Conservation (phyloP, 352 stramenopile species). For the Phytophthora syringae region DNA sequence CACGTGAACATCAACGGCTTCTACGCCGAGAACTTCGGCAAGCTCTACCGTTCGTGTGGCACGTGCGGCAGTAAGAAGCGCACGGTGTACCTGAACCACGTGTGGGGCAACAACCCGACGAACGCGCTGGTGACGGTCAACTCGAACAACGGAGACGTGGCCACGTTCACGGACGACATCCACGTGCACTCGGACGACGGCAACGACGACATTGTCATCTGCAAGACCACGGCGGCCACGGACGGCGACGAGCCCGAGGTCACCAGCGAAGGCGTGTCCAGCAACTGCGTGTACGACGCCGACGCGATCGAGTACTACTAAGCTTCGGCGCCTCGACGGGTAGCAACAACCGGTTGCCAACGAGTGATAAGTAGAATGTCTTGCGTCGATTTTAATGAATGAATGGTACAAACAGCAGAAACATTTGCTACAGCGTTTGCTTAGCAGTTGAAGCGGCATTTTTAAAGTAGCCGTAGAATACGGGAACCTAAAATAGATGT, state of each 20-base stretch:
- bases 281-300: conserved; percentile 32
- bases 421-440: too few species aligned
- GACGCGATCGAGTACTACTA: conserved; percentile 36
- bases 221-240: conserved; percentile 30
- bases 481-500: too few species aligned
- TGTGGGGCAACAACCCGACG: conserved; percentile 45
- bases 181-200: conserved; percentile 33
- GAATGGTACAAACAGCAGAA: conserved; percentile 15
- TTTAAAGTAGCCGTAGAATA: neutral
- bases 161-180: conserved; percentile 40
- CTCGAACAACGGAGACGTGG: conserved; percentile 46
- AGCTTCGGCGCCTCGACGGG: neutral
- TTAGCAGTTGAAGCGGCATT: neutral
- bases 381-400: conserved; percentile 19
- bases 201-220: conserved; percentile 28
- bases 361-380: conserved; percentile 15
- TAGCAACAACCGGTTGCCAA: neutral
- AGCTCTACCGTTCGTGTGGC: conserved; percentile 46
- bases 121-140: conserved; percentile 46
- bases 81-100: conserved; percentile 43
- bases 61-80: conserved; percentile 38
- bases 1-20: conserved; percentile 50
- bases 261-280: conserved; percentile 28
- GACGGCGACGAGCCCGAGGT: conserved; percentile 28
- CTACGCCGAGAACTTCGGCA: conserved; percentile 50